Evolutionary conservation across 805 yeast species (phyloP), one percentile per base, ranked within the genome.

Genomic region (Scheffersomyces lignosus): DNA sequence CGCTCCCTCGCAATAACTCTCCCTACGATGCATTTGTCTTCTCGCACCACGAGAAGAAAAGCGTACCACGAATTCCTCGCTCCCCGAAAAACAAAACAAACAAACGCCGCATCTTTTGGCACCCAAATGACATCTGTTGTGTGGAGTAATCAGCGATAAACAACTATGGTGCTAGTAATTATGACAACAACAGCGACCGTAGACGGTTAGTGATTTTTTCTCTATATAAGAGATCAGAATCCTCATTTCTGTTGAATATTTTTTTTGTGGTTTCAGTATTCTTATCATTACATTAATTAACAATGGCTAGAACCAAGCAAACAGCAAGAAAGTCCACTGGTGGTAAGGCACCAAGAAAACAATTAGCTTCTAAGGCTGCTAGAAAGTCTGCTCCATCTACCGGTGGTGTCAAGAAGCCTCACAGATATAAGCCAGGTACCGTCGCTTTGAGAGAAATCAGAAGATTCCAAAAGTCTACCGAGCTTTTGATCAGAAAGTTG

Each of bases 391-490:
- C 95, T 35, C 95, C 95, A 80, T 77, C 87, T 37, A 77, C 89
- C 45, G 93, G 93, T 66, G 95, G 95, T 83, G 93, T 86, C 58
- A 85, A 85, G 81, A 85, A 85, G 71, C 93, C 93, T 49, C 95
- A 86, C 81, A 86, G 96, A 84, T 87, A 87, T 77, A 85, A 85
- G 86, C 95, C 96, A 73, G 96, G 96, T 81, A 87, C 93, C 62
- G 93, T 85, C 60, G 97, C 97, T 47, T 78, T 88, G 67, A 83
- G 96, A 76, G 98, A 91, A 77, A 87, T 93, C 64, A 85, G 96
- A 78, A 84, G 95, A 79, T 91, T 90, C 77, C 98, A 91, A 76
- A 87, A 88, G 66, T 85, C 96, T 43, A 90, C 98, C 54, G 96
- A 90, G 68, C 77, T 91, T 36, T 80, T 91, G 71, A 87, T 91